Evolutionary conservation across 2,329 filamentous ascomycete genomes (phyloP), one percentile per base, ranked within the genome.

Genomic region (Ceratocystis cacaofunesta): DNA sequence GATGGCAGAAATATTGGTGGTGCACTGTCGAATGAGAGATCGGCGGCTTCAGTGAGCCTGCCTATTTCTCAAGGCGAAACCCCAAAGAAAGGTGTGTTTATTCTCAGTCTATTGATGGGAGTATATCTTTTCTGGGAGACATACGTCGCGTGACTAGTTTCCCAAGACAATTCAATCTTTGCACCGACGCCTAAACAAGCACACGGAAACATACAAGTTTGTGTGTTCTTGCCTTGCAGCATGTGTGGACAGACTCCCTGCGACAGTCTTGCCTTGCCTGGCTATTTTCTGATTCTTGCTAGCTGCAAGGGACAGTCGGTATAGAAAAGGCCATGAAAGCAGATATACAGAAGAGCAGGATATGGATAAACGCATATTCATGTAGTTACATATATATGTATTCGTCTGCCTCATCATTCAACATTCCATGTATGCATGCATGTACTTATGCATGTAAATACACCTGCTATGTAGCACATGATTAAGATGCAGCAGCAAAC

Each of bases 401-500:
- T 36, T 36, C 10, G 32, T 36, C 32, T 36, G 32, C 32, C 8
- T 36, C 32, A 36, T 10, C 32, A 36, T 10, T 12, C 10, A 36
- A 36, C 52, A 32, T 32, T 22, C 5, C 4, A 60, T 32, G 8
- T 30, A 36, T 22, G 12, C 36, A 22, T 22, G 30, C 32, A 36
- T 41, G 25, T 30, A 22, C 43, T 5, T 61, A 44, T 41, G 58
- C 43, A 43, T 61, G 7, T 61, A 61, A 32, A 61, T 61, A 7
- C 28, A 58, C 28, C 7, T 28, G 19, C 17, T 6, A n/a, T 5
- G 48, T 57, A 55, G 17, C 62, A 50, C 22, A 60, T 57, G 63
- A 22, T 46, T 8, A 43, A 58, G 52, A 57, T 22, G 22, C 41
- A 60, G 52, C 52, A 64, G 63, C 19, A 64, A 58, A 60, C 30